Evolutionary conservation across 2,329 filamentous ascomycete species (phyloP).

Genomic region (Bisporella sp.): DNA sequence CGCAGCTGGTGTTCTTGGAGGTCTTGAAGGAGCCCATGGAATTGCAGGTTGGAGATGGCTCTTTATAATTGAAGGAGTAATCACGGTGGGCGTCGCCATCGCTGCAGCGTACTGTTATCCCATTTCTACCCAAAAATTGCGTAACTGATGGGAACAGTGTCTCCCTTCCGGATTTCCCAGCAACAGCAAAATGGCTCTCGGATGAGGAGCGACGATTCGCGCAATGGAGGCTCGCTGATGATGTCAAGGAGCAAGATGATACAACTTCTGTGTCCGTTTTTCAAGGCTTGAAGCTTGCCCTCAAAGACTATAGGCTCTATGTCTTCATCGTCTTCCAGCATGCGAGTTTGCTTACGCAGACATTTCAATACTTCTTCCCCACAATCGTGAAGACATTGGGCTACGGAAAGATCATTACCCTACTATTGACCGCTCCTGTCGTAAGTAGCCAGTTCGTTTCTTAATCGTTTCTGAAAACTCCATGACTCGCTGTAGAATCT

Average conservation of each 20-base stretch:
- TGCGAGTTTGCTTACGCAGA: slow-evolving; percentile 42
- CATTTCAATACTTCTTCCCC: slow-evolving; percentile 61
- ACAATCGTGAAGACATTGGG: slow-evolving; percentile 55
- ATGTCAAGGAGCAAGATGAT: slow-evolving; percentile 33
- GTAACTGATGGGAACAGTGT: slow-evolving; percentile 13
- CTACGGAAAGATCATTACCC: slow-evolving; percentile 45
- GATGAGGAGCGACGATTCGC: slow-evolving; percentile 46
- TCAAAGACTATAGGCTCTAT: slow-evolving; percentile 41
- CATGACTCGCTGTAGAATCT: no score
- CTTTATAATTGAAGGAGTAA: slow-evolving; percentile 38
- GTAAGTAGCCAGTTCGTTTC: no score
- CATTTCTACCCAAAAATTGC: neutral
- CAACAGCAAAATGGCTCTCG: slow-evolving; percentile 44
- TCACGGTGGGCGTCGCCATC: slow-evolving; percentile 32
- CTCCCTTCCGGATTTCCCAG: slow-evolving; percentile 45
- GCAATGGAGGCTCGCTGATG: slow-evolving; percentile 42
- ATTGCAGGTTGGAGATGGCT: slow-evolving; percentile 47
- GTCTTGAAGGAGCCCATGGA: slow-evolving; percentile 39
- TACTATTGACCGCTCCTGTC: slow-evolving; percentile 50
- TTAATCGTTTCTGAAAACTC: no score
- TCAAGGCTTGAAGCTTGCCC: slow-evolving; percentile 39
- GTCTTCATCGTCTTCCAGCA: slow-evolving; percentile 49
- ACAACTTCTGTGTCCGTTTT: neutral
- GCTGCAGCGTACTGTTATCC: slow-evolving; percentile 16
- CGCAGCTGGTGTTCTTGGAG: slow-evolving; percentile 39